Evolutionary conservation across 345 rosid species (phyloP), one percentile per base, ranked within the genome.

Genomic region (Rubroshorea leprosula): DNA sequence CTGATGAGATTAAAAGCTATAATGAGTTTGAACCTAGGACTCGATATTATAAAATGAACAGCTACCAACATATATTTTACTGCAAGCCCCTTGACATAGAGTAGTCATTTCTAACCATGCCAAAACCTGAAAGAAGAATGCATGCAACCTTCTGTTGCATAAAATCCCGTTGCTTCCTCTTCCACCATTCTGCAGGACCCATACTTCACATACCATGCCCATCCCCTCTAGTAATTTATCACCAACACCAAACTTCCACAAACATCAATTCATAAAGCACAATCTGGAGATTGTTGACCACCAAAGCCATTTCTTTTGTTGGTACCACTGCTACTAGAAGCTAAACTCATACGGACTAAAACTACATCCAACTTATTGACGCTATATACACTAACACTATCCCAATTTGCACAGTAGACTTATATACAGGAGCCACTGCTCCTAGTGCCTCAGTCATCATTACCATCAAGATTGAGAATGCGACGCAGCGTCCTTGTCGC

Each of bases 401-500:
- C 9, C 80, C 67, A 26, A 60, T 62, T 51, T 65, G 64, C 60
- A 51, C 53, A 60, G 58, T 63, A 55, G 48, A 61, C 58, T 38
- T 78, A 79, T 79, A 57, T 82, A 79, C 82, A 70, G 75, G 74
- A 70, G 78, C 76, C 16, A 52, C 29, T 9, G 63, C 79, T 65
- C 79, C 76, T 60, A n/a, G 58, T 13, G n/a, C 67, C 55, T 78
- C 86, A 82, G 18, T 82, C 76, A 66, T 87, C 86, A 0, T 67
- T 74, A 61, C 61, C 53, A 56, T 93, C 91, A 66, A 93, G 90
- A 61, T 93, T 87, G 70, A 93, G 96, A 71, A 93, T 83, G 78
- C 92, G 99, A 68, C 99, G 89, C 65, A 93, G 73, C 20, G 84
- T 85, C 85, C 68, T 62, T 4, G 99, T 89, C 44, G 99, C 99